Percentiles rank a stretch among this genome's conserved stretches.
These are phyloP conservation scores for Populus hybrid DNA, from an alignment of 441 rosid species.

Conservation along the genomic window DNA sequence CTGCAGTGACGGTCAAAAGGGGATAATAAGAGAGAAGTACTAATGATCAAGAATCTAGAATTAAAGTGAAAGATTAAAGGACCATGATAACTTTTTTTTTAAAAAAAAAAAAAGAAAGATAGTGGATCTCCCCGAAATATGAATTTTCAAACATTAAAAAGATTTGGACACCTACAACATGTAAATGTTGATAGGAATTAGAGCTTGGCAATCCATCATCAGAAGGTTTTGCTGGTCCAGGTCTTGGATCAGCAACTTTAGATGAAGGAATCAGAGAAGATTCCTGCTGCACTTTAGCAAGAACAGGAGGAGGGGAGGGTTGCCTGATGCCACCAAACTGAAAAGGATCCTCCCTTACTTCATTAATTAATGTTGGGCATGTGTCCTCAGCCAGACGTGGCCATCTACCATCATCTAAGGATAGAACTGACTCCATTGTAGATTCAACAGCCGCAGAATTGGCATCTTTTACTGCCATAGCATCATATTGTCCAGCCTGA, in stretches of 20 bases:
- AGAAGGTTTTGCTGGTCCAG: constrained; percentile 80
- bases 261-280: constrained; percentile 70
- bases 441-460: constrained; percentile 40
- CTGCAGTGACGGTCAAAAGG: constrained; percentile 37
- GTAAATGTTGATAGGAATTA: constrained; percentile 70
- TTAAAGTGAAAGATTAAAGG: not conserved
- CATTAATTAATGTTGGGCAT: constrained; percentile 41
- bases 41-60: constrained; percentile 12
- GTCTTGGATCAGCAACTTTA: constrained; percentile 98
- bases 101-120: constrained; percentile 4
- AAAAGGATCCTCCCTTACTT: constrained; percentile 71
- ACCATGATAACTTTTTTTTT: not conserved
- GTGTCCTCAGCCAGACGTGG: constrained; percentile 46
- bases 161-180: constrained; percentile 56
- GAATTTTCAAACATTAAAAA: not conserved
- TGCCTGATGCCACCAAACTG: constrained; percentile 71
- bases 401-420: constrained; percentile 96
- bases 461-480: constrained; percentile 37
- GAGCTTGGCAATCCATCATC: constrained; percentile 47
- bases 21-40: constrained; percentile 13
- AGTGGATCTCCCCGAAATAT: not conserved
- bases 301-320: constrained; percentile 93
- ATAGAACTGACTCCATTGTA: constrained; percentile 75
- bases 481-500: constrained; percentile 41
- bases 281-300: constrained; percentile 70